Evolutionary conservation across 2,329 filamentous ascomycete species (phyloP), one percentile per base, ranked within the genome.

Genomic region (Colletotrichum australisinense): DNA sequence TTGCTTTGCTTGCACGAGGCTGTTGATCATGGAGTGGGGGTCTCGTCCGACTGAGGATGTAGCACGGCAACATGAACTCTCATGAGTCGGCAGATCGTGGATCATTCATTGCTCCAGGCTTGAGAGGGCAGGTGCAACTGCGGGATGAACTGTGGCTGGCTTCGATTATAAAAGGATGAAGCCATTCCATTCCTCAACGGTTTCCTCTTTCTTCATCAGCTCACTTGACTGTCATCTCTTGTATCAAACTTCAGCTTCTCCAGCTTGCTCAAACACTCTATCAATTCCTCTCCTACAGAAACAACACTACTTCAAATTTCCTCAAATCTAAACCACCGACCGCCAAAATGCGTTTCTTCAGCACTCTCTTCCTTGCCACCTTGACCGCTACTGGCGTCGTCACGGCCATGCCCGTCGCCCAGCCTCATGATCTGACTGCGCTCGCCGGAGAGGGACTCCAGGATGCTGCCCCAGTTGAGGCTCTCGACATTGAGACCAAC

Each of bases 281-380:
- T n/a, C 42, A 9, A 19, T n/a, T n/a, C 7, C 3, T 49, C 42
- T 22, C 19, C 1, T n/a, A n/a, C 42, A 49, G 32, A 5, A 35
- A 35, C 3, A 49, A n/a, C 3, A 49, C 7, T 8, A 22, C 19
- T 49, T 49, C 42, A 11, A n/a, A 9, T 3, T n/a, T 49, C 8
- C n/a, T 5, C 19, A 46, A 9, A 49, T 22, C 3, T 19, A 22
- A 22, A 49, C 7, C 42, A 22, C 0, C n/a, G 49, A 66, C 19
- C 19, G 26, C 24, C 56, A 63, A 63, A 2, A 68, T 68, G 66
- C 66, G 46, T 30, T 63, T 68, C 57, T 55, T 63, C 57, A 30
- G 28, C n/a, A 63, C 57, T 32, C 5, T 56, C 46, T 22, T 52
- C 5, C 30, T 68, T 4, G 42, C 46, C 24, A 14, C 57, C n/a